Evolutionary conservation across 2,329 filamentous ascomycete species (phyloP), one percentile per base, ranked within the genome.

Genomic region (Epichloe scottii): DNA sequence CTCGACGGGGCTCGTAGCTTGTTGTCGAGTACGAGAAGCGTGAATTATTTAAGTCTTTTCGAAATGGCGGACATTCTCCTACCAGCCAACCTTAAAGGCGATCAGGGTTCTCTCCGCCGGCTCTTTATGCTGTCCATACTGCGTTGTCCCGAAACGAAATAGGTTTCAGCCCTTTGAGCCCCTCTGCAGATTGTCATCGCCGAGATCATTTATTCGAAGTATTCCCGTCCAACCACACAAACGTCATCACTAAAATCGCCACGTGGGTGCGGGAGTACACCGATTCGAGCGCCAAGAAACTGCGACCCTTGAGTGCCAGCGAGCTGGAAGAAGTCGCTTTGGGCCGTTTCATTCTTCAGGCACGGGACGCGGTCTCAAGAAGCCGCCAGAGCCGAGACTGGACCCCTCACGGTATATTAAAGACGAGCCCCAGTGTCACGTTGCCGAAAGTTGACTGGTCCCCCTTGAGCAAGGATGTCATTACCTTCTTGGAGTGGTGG

Each of bases 401-500:
- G 68, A 76, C 76, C 12, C 62, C 70, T 0, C 66, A 73, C 50
- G 79, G 79, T 39, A 73, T 75, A 52, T 56, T 68, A 0, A 58
- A 60, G 17, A 59, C 67, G 33, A 60, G 63, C 5, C 45, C 55
- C 15, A 60, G 58, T n/a, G 53, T 58, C 5, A 55, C 54, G 3
- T 39, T 63, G 17, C 53, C 53, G 35, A 55, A 53, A 26, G 51
- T 52, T 1, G 54, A 61, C 10, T 70, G 67, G 67, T 58, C 59
- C 1, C 55, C 60, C 19, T 51, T 59, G 1, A 63, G 60, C 53
- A 62, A 70, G 39, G 70, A 78, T 21, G 73, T 88, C 46, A 71
- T 91, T 47, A 67, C 72, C 1, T 90, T 89, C 58, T 68, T 93
- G 46, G 79, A 89, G 61, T 73, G 80, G 43, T 89, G 85, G 80